Evolutionary conservation across 2,329 filamentous ascomycete genomes (phyloP).

Genomic region (Xylariaceae sp.): DNA sequence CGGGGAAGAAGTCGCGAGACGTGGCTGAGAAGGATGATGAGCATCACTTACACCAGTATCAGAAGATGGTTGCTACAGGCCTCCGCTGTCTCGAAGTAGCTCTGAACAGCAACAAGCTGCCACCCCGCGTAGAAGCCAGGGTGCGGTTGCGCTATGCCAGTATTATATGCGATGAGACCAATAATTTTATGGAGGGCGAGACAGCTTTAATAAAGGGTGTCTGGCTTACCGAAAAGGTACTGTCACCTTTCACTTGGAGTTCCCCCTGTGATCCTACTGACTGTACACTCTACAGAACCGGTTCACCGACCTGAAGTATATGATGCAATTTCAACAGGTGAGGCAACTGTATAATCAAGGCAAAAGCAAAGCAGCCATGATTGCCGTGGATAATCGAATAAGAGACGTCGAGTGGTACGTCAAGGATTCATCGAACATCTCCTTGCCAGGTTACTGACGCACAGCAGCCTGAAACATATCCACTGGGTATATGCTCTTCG

Average conservation of each 20-base stretch:
- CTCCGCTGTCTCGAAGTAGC: slow-evolving; percentile 69
- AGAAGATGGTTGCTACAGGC: slow-evolving; percentile 67
- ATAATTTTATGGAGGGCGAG: slow-evolving; percentile 70
- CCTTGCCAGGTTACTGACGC: background rate
- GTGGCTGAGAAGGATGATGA: slow-evolving; percentile 47
- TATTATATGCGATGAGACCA: slow-evolving; percentile 69
- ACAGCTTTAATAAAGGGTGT: slow-evolving; percentile 68
- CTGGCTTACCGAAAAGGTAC: slow-evolving; percentile 61
- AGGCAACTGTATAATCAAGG: slow-evolving; percentile 63
- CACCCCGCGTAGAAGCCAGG: slow-evolving; percentile 64
- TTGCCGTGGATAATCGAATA: slow-evolving; percentile 65
- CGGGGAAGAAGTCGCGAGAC: slow-evolving; percentile 49
- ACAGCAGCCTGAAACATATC: slow-evolving; percentile 51
- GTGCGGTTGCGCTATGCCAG: slow-evolving; percentile 68
- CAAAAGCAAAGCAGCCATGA: slow-evolving; percentile 69
- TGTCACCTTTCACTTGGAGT: slow-evolving; percentile 2
- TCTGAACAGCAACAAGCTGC: slow-evolving; percentile 55
- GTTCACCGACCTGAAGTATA: slow-evolving; percentile 67
- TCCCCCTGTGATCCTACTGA: too few relatives aligned
- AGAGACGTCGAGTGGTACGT: slow-evolving; percentile 62
- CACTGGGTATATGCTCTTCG: slow-evolving; percentile 76
- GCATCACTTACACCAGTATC: slow-evolving; percentile 58
- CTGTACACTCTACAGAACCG: slow-evolving; percentile 37
- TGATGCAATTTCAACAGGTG: slow-evolving; percentile 69
- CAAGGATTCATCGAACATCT: background rate